A percentile compares a stretch with the other conserved stretches of the same genome.
These are phyloP conservation scores for Trametes pubescens DNA, from an alignment of 1,284 basidiomycete species.

Conservation along the genomic window DNA sequence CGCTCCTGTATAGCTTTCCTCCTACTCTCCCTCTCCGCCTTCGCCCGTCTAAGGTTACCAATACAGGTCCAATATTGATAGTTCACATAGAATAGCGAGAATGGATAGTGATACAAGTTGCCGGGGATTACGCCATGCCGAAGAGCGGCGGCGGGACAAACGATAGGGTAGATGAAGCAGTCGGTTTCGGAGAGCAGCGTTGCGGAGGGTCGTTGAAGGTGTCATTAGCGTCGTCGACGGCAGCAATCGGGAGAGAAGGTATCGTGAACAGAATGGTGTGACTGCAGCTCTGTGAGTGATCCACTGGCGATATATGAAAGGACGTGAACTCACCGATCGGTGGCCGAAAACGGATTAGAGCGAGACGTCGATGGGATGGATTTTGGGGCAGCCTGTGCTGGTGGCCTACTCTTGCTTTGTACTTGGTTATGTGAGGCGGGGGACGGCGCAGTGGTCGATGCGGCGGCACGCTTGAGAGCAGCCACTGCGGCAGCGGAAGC, in stretches of 20 bases:
- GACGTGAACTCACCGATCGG: constrained; percentile 68
- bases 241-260: constrained; percentile 39
- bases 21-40: constrained; percentile 71
- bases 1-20: constrained; percentile 72
- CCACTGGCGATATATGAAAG: constrained; percentile 50
- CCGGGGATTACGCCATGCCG: constrained; percentile 57
- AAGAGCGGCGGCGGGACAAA: constrained; percentile 73
- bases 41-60: constrained; percentile 63
- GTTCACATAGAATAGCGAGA: constrained; percentile 30
- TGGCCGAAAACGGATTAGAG: constrained; percentile 66
- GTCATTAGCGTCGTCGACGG: constrained; percentile 25
- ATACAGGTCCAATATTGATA: constrained; percentile 20
- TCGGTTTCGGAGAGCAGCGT: constrained; percentile 39
- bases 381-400: constrained; percentile 25
- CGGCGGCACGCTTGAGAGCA: constrained; percentile 50
- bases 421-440: constrained; percentile 21
- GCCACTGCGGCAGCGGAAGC: constrained; percentile 52
- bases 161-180: constrained; percentile 45
- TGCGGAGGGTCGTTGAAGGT: constrained; percentile 34
- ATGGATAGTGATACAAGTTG: constrained; percentile 6
- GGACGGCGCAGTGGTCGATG: constrained; percentile 25
- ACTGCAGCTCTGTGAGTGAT: constrained; percentile 73
- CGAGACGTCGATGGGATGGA: constrained; percentile 33
- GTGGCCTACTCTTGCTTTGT: constrained; percentile 19
- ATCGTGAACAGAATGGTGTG: constrained; percentile 30